Percentiles rank a stretch among this genome's conserved stretches.
Conservation (phyloP, 83 land plant genomes). For the Thuja plicata region DNA sequence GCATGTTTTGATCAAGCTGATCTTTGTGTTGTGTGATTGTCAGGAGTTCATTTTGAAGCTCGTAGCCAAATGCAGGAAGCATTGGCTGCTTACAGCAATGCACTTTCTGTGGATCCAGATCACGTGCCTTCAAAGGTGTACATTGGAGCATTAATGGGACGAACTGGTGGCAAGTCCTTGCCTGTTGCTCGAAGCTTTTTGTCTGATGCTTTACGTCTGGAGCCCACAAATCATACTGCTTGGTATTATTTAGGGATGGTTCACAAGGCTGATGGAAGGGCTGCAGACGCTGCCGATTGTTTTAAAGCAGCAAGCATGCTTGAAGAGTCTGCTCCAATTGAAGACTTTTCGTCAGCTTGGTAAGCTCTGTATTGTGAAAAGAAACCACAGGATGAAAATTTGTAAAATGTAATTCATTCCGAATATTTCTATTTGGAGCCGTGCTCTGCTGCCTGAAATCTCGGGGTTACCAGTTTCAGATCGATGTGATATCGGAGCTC, state of each 20-base stretch:
- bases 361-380: not conserved
- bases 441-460: not conserved
- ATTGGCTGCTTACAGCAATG: slow-evolving; percentile 62
- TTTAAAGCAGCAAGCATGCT: slow-evolving; percentile 85
- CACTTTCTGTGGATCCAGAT: slow-evolving; percentile 52
- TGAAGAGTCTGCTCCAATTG: slow-evolving; percentile 82
- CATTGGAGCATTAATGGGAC: slow-evolving; percentile 58
- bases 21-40: not conserved
- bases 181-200: slow-evolving; percentile 81
- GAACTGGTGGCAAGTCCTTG: slow-evolving; percentile 48
- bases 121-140: slow-evolving; percentile 73
- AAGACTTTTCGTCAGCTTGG: slow-evolving; percentile 45
- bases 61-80: slow-evolving; percentile 62
- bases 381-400: not conserved
- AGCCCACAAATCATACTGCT: slow-evolving; percentile 81
- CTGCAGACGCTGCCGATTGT: slow-evolving; percentile 77
- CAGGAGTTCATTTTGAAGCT: slow-evolving; percentile 71
- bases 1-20: not conserved
- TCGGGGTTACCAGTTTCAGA: not conserved
- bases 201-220: slow-evolving; percentile 80
- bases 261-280: slow-evolving; percentile 63
- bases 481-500: slow-evolving; percentile 4
- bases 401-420: slow-evolving; percentile 14
- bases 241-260: slow-evolving; percentile 86
- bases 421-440: slow-evolving; percentile 9